Conservation (phyloP, 1,284 basidiomycete species). For the Tremellales sp. region DNA sequence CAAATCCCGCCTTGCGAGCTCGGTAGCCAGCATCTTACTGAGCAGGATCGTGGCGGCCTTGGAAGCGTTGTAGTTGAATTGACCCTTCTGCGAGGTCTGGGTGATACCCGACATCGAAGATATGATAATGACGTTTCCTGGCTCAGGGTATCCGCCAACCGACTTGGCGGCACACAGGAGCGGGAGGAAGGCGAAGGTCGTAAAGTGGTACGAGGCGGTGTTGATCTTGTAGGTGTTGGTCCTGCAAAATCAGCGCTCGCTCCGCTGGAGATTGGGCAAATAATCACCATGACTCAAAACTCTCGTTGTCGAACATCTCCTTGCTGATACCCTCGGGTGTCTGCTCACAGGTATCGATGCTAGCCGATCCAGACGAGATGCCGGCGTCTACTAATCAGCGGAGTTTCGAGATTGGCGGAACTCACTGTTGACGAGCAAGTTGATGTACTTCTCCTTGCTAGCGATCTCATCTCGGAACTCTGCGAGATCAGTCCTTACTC, state of each 20-base stretch:
- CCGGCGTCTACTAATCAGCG: constrained; percentile 33
- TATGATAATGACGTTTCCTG: constrained; percentile 46
- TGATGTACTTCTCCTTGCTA: constrained; percentile 36
- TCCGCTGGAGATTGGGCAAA: neutral
- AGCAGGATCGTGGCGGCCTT: constrained; percentile 41
- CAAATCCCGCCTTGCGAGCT: constrained; percentile 35
- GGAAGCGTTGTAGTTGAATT: constrained; percentile 45
- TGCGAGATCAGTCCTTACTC: constrained; percentile 6
- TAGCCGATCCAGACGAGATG: constrained; percentile 30
- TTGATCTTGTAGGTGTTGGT: constrained; percentile 42
- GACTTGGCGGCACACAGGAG: constrained; percentile 40
- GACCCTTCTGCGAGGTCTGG: constrained; percentile 38
- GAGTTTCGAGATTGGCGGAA: neutral
- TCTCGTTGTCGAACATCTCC: constrained; percentile 44
- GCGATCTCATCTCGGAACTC: constrained; percentile 28
- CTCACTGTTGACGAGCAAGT: constrained; percentile 39
- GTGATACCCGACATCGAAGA: constrained; percentile 39
- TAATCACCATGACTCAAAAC: constrained; percentile 39
- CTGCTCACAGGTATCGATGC: constrained; percentile 33
- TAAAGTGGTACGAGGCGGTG: constrained; percentile 46
- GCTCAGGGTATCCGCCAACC: constrained; percentile 28
- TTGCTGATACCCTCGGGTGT: constrained; percentile 39
- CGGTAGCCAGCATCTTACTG: constrained; percentile 35
- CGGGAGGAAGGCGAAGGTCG: constrained; percentile 47
- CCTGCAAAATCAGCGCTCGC: constrained; percentile 5